Conservation (phyloP, 805 yeast genomes). For the Yarrowia phangngaensis region DNA sequence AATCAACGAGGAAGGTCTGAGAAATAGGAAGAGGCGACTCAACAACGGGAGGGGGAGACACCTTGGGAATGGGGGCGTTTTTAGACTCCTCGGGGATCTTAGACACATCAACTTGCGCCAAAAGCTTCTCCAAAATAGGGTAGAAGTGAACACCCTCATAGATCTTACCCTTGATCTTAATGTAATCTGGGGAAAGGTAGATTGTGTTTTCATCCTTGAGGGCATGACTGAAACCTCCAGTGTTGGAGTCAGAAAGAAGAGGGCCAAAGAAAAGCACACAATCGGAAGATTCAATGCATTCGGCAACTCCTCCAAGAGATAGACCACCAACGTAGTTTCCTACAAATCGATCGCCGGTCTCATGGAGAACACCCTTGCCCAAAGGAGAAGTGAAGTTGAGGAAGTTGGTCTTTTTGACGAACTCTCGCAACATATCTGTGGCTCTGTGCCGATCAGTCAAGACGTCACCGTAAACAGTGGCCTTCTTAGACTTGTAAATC, state of each 20-base stretch:
- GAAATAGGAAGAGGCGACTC: constrained; percentile 34
- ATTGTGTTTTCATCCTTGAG: constrained; percentile 46
- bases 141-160: constrained; percentile 48
- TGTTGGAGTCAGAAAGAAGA: constrained; percentile 60
- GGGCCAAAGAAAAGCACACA: constrained; percentile 68
- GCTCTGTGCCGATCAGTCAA: constrained; percentile 60
- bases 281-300: constrained; percentile 56
- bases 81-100: constrained; percentile 33
- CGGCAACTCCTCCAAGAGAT: constrained; percentile 48
- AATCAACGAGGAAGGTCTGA: constrained; percentile 46
- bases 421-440: constrained; percentile 44
- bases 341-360: constrained; percentile 56
- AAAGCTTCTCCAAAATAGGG: constrained; percentile 49
- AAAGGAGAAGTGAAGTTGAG: constrained; percentile 58
- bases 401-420: constrained; percentile 50
- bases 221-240: constrained; percentile 58
- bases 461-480: constrained; percentile 69
- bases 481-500: constrained; percentile 52
- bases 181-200: constrained; percentile 52
- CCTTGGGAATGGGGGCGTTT: constrained; percentile 34
- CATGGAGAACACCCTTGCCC: constrained; percentile 75
- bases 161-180: constrained; percentile 46
- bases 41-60: constrained; percentile 35
- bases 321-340: constrained; percentile 70
- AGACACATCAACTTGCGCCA: constrained; percentile 40